Conservation (phyloP, 306 rosid genomes). For the Nissolia schottii region DNA sequence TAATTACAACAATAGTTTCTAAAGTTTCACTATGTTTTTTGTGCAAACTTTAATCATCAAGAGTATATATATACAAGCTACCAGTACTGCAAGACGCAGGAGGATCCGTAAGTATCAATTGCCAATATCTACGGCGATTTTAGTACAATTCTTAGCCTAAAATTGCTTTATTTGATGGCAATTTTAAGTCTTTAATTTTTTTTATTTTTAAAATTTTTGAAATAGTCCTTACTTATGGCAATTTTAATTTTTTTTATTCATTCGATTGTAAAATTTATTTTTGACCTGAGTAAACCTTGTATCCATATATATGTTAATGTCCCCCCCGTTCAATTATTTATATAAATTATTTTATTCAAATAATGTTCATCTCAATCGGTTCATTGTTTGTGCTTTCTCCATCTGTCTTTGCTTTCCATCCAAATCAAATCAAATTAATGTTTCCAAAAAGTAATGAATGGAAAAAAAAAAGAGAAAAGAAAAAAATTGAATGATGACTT, state of each 20-base stretch:
- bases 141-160: no score
- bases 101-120: not conserved
- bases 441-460: not conserved
- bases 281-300: no score
- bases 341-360: not conserved
- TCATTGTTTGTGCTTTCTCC: constrained; percentile 2
- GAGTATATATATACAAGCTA: not conserved
- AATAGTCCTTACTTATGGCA: no score
- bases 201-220: no score
- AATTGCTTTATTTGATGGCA: no score
- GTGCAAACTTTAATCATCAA: not conserved
- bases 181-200: no score
- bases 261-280: no score
- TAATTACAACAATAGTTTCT: not conserved
- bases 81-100: not conserved
- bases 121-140: no score
- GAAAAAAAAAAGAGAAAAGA: not conserved
- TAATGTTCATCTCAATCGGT: not conserved
- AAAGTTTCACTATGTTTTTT: no score
- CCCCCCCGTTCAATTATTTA: no score
- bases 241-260: no score
- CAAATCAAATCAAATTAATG: not conserved
- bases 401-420: not conserved
- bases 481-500: not conserved
- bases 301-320: no score